Conservation (phyloP, 1,139 yeast genomes). For the Tardiomyces digboiensis region DNA sequence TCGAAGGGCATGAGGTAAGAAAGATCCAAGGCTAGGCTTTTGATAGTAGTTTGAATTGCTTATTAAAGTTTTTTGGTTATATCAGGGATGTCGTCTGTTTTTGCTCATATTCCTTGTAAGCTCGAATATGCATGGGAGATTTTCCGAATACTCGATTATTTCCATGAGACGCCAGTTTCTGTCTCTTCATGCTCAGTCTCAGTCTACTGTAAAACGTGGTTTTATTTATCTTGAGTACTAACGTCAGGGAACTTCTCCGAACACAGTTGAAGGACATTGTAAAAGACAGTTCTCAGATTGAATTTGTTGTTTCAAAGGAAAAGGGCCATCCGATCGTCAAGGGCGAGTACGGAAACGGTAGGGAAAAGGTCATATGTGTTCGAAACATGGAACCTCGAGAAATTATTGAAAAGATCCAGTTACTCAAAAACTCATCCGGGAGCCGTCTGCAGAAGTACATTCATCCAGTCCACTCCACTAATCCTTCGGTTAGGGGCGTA, state of each 20-base stretch:
- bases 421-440: slow-evolving; percentile 50
- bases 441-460: slow-evolving; percentile 51
- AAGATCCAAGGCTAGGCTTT: no score
- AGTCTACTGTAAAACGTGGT: no score
- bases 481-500: slow-evolving; percentile 86
- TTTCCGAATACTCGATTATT: no score
- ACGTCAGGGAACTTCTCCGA: slow-evolving; percentile 41
- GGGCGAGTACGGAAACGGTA: slow-evolving; percentile 50
- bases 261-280: slow-evolving; percentile 53
- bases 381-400: slow-evolving; percentile 46
- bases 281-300: slow-evolving; percentile 48
- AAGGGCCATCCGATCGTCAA: slow-evolving; percentile 76
- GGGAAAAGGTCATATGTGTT: slow-evolving; percentile 48
- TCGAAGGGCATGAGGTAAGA: slow-evolving; percentile 69
- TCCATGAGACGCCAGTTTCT: no score
- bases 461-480: slow-evolving; percentile 68
- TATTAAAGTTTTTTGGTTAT: no score
- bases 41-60: no score
- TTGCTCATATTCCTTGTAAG: no score
- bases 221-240: no score
- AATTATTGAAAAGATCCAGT: slow-evolving; percentile 44
- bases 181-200: no score
- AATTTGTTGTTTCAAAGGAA: slow-evolving; percentile 58
- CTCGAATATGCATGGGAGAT: no score
- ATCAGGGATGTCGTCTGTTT: no score